phyloP scores from a whole-genome alignment of 1,139 yeast species.

The Blastobotrys apis region DNA sequence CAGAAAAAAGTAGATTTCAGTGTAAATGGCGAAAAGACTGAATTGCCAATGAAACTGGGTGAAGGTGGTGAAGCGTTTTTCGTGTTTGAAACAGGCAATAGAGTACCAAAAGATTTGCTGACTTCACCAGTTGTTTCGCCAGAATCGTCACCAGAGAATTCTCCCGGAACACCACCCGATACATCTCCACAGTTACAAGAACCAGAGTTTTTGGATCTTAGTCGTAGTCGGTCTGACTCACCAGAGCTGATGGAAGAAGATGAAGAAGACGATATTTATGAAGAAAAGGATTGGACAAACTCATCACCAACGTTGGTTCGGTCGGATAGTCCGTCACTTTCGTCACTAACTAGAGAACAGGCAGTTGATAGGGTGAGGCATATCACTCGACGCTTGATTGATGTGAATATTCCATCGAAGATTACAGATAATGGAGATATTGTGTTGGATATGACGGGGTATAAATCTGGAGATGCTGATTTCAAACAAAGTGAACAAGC shows the following conservation, averaged over 20 bases:
- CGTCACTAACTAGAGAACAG: slow-evolving; percentile 7
- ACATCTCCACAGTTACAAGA: slow-evolving; percentile 39
- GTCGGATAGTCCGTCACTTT: slow-evolving; percentile 1
- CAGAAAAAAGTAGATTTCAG: slow-evolving; percentile 88
- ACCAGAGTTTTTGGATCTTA: slow-evolving; percentile 52
- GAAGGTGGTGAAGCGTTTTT: slow-evolving; percentile 98
- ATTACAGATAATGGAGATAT: slow-evolving; percentile 88
- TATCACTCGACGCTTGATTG: slow-evolving; percentile 61
- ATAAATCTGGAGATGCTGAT: slow-evolving; percentile 79
- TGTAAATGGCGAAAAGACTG: slow-evolving; percentile 77
- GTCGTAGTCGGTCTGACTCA: slow-evolving; percentile 20
- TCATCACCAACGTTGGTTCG: slow-evolving; percentile 13
- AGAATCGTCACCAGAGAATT: slow-evolving; percentile 55
- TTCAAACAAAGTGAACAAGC: slow-evolving; percentile 46
- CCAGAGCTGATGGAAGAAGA: slow-evolving; percentile 13
- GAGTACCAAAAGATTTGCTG: slow-evolving; percentile 70
- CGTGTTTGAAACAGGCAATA: slow-evolving; percentile 78
- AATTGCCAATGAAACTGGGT: slow-evolving; percentile 91
- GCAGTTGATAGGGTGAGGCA: slow-evolving; percentile 64
- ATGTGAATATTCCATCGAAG: slow-evolving; percentile 79
- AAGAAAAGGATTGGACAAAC: slow-evolving; percentile 11
- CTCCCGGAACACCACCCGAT: slow-evolving; percentile 28
- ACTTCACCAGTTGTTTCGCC: slow-evolving; percentile 94
- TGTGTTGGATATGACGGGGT: slow-evolving; percentile 92
- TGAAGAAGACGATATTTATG: neutral